Evolutionary conservation across 2,329 filamentous ascomycete genomes (phyloP).

Genomic region (Ceratocystis destructans): DNA sequence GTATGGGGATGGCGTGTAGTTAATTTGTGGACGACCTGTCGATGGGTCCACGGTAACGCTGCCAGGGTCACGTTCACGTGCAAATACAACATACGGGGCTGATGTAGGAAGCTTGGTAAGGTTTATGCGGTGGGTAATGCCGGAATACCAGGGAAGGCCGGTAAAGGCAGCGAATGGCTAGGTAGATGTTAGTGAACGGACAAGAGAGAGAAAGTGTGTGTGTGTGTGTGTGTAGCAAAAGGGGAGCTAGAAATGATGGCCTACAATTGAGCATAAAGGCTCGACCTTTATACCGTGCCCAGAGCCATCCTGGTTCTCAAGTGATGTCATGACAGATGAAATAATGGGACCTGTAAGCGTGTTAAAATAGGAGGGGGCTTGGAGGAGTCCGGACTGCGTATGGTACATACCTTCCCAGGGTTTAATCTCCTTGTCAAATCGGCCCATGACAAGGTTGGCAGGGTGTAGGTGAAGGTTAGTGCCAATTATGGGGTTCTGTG

Average conservation of each 20-base stretch:
- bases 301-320: conserved; percentile 65
- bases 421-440: conserved; percentile 57
- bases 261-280: conserved; percentile 52
- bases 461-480: conserved; percentile 73
- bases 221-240: conserved; percentile 19
- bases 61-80: conserved; percentile 55
- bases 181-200: background rate
- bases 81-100: conserved; percentile 50
- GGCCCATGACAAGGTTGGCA: conserved; percentile 42
- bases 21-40: conserved; percentile 50
- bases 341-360: conserved; percentile 51
- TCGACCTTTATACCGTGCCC: conserved; percentile 79
- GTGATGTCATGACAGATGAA: conserved; percentile 61
- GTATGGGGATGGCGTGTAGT: conserved; percentile 56
- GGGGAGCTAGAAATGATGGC: conserved; percentile 21
- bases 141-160: background rate
- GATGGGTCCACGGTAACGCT: conserved; percentile 62
- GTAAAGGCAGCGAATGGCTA: background rate
- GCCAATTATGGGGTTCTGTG: conserved; percentile 63
- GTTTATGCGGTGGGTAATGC: conserved; percentile 16
- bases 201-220: too few species aligned
- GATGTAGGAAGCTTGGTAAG: conserved; percentile 18
- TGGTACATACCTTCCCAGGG: conserved; percentile 45
- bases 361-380: background rate
- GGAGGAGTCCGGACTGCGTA: background rate